Evolutionary conservation across 495 filamentous ascomycete genomes (phyloP).

Genomic region (Cercophora samala): DNA sequence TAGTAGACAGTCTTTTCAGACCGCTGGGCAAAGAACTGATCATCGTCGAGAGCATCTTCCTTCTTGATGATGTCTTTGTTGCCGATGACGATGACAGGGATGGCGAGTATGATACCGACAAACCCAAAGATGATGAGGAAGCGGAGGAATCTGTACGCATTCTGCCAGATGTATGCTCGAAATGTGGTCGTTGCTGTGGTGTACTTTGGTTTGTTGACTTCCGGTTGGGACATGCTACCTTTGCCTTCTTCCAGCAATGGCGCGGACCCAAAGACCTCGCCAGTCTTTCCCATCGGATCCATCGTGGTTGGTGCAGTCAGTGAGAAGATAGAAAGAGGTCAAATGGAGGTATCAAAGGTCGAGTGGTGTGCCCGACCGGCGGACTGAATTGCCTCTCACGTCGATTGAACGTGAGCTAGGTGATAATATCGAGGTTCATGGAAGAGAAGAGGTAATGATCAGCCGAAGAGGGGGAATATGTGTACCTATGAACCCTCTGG

Average conservation of each 20-base stretch:
- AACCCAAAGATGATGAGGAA: conserved; percentile 19
- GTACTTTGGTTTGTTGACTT: neutral
- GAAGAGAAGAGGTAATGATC: too few relatives aligned
- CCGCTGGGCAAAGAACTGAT: conserved; percentile 12
- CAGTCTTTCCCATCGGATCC: neutral
- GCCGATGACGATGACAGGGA: conserved; percentile 21
- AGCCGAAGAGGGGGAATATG: too few relatives aligned
- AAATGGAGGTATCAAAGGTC: too few relatives aligned
- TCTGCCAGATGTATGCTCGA: conserved; percentile 7
- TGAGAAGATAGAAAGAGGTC: too few relatives aligned
- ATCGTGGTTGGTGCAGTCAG: neutral
- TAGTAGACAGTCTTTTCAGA: conserved; percentile 21
- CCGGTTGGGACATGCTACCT: neutral
- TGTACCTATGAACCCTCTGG: too few relatives aligned
- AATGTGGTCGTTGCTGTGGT: conserved; percentile 14
- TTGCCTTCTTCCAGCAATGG: conserved; percentile 11
- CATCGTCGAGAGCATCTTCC: neutral
- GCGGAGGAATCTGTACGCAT: conserved; percentile 12
- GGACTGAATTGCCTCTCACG: too few relatives aligned
- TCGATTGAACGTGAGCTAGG: too few relatives aligned
- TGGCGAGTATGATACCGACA: conserved; percentile 15
- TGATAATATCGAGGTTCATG: too few relatives aligned
- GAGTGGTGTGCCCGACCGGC: too few relatives aligned
- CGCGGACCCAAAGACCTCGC: conserved; percentile 7
- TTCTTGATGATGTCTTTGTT: conserved; percentile 12